A percentile compares a stretch with the other conserved stretches of the same genome.
Conservation (phyloP, 1,284 basidiomycete genomes). For the Stygiomarasmius scandens region DNA sequence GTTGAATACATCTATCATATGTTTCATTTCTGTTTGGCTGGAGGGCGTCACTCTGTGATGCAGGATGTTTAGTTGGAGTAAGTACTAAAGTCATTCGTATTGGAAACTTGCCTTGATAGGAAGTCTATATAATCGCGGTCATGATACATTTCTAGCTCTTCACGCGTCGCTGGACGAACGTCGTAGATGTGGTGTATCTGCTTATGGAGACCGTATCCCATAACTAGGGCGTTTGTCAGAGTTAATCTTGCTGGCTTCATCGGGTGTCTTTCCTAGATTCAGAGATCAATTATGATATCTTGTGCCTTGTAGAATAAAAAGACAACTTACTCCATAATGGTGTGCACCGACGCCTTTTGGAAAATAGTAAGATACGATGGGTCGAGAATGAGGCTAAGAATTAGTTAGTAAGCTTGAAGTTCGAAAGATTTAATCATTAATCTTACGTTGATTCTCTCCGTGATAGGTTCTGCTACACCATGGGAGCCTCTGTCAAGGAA, state of each 20-base stretch:
- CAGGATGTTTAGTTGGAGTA: slow-evolving; percentile 3
- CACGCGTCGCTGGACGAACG: slow-evolving; percentile 86
- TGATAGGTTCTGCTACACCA: slow-evolving; percentile 72
- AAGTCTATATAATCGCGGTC: slow-evolving; percentile 96
- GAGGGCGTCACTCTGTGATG: slow-evolving; percentile 76
- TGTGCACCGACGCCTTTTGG: slow-evolving; percentile 93
- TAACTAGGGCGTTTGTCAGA: slow-evolving; percentile 92
- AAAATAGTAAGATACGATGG: slow-evolving; percentile 94
- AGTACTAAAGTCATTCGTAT: background rate
- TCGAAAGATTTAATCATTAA: slow-evolving; percentile 9
- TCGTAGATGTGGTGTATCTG: slow-evolving; percentile 93
- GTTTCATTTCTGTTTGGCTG: slow-evolving; percentile 74
- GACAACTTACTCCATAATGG: slow-evolving; percentile 83
- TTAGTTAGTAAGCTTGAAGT: slow-evolving; percentile 11
- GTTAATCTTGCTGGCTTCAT: slow-evolving; percentile 98
- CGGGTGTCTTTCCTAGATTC: slow-evolving; percentile 85
- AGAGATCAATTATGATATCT: background rate
- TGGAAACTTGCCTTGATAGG: slow-evolving; percentile 71
- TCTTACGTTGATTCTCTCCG: slow-evolving; percentile 72
- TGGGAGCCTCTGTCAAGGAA: slow-evolving; percentile 72
- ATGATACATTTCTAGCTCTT: slow-evolving; percentile 91
- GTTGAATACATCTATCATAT: slow-evolving; percentile 82
- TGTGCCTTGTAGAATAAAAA: background rate
- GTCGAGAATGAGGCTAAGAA: slow-evolving; percentile 79
- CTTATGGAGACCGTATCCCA: slow-evolving; percentile 96